Evolutionary conservation across 169 alveolate genomes (phyloP).

Genomic region (Plasmodium gonderi): DNA sequence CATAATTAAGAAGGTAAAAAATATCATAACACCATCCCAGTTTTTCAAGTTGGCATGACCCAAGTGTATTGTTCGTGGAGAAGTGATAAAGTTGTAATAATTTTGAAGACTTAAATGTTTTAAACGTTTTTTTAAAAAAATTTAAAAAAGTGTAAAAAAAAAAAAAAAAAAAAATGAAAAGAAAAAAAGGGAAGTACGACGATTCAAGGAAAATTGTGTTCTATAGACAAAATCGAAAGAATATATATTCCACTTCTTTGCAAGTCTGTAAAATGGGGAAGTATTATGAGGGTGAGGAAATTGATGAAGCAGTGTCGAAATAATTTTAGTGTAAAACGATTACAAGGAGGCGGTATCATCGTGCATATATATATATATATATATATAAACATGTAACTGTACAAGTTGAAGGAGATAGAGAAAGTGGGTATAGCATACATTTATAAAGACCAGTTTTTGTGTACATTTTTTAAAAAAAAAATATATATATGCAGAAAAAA

Average conservation of each 20-base stretch:
- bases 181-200: neutral
- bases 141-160: too few relatives aligned
- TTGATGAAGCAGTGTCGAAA: too few relatives aligned
- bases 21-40: conserved; percentile 91
- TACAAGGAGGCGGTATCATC: too few relatives aligned
- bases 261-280: conserved; percentile 40
- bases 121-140: too few relatives aligned
- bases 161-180: neutral
- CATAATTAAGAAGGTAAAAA: conserved; percentile 86
- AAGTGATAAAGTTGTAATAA: too few relatives aligned
- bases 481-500: conserved; percentile 1
- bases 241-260: conserved; percentile 23
- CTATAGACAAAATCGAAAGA: neutral
- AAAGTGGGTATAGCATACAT: too few relatives aligned
- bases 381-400: too few relatives aligned
- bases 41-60: conserved; percentile 83
- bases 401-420: too few relatives aligned
- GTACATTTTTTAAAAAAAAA: neutral
- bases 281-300: neutral
- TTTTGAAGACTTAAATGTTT: too few relatives aligned
- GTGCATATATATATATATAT: too few relatives aligned
- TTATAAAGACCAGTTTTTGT: neutral
- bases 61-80: too few relatives aligned
- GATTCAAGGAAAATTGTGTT: neutral
- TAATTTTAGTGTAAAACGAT: too few relatives aligned